These are phyloP conservation scores for Melaleuca alternifolia DNA, from an alignment of 345 rosid species.

Conservation along the genomic window DNA sequence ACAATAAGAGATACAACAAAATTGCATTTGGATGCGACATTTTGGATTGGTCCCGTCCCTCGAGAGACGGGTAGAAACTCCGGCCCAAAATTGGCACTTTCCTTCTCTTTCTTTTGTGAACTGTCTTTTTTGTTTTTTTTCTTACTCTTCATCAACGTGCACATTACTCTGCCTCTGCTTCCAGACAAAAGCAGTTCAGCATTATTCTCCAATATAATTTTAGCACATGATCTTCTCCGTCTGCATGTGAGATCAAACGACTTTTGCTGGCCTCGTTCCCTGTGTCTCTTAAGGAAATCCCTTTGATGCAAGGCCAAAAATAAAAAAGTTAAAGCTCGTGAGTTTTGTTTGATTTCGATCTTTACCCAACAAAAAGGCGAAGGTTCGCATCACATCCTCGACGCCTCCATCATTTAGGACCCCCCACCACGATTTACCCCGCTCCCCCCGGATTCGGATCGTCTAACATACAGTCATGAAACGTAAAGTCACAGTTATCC, in stretches of 20 bases:
- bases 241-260: neutral
- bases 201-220: neutral
- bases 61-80: neutral
- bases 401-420: neutral
- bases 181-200: neutral
- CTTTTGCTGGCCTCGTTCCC: neutral
- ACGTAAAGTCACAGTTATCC: too few species aligned
- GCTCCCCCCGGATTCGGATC: too few species aligned
- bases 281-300: neutral
- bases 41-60: neutral
- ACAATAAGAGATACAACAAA: neutral
- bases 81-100: neutral
- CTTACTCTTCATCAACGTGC: neutral
- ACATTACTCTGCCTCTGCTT: neutral
- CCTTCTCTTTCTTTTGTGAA: neutral
- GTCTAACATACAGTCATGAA: too few species aligned
- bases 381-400: neutral
- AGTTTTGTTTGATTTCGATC: neutral
- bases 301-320: neutral
- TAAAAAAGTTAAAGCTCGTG: neutral
- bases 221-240: fast-evolving
- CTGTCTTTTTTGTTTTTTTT: too few species aligned
- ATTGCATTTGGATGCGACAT: neutral
- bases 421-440: neutral
- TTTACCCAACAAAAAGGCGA: neutral